Evolutionary conservation across 345 rosid genomes (phyloP).

Genomic region (Nephelium lappaceum): DNA sequence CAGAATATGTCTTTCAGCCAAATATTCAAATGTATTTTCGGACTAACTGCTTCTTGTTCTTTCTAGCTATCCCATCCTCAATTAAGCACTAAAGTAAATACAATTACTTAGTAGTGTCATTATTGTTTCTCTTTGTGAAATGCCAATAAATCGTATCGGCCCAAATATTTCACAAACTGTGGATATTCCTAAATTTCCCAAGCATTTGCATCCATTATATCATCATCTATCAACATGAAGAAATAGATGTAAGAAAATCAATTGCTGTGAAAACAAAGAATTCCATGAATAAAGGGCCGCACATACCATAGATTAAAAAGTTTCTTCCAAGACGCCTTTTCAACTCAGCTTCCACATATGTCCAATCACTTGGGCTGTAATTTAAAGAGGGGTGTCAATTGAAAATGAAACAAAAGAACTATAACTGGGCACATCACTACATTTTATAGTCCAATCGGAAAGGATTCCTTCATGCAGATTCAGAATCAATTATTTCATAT

Average conservation of each 20-base stretch:
- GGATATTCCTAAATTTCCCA: not conserved
- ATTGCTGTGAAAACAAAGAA: not conserved
- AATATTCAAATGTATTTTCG: not conserved
- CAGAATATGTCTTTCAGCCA: not conserved
- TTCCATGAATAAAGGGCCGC: not conserved
- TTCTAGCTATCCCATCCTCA: conserved; percentile 3
- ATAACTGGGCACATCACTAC: not conserved
- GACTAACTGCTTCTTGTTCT: not conserved
- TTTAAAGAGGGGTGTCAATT: conserved; percentile 25
- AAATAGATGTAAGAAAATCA: not conserved
- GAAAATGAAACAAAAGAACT: not conserved
- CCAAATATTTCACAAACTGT: not conserved
- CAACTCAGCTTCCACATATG: conserved; percentile 89
- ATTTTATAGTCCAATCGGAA: not conserved
- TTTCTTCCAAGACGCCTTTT: conserved; percentile 85
- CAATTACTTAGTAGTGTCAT: not conserved
- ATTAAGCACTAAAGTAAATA: not conserved
- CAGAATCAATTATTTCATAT: not conserved
- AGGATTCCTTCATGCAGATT: not conserved
- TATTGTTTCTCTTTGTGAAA: not conserved
- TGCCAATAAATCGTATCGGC: not conserved
- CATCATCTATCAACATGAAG: not conserved
- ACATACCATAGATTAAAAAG: conserved; percentile 80
- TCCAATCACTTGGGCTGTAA: conserved; percentile 97
- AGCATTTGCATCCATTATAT: not conserved